These are phyloP conservation scores for Hordeum vulgare DNA, from an alignment of 176 grass and related monocot species.

Conservation along the genomic window MorexV3_pseudomolecules_assembly NC_058524.1:435295632-435296131, in stretches of 20 bases:
- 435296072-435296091: slow-evolving; percentile 34
- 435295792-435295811: not conserved
- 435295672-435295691: not conserved
- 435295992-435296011: slow-evolving; percentile 13
- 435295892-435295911: slow-evolving; percentile 10
- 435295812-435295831: not conserved
- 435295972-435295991: slow-evolving; percentile 28
- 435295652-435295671: not conserved
- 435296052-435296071: slow-evolving; percentile 37
- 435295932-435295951: slow-evolving; percentile 13
- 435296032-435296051: slow-evolving; percentile 27
- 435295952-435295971: not conserved
- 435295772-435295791: not conserved
- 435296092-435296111: slow-evolving; percentile 37
- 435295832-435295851: not conserved
- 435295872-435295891: not conserved
- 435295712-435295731: not conserved
- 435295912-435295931: not conserved
- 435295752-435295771: slow-evolving; percentile 27
- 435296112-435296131: slow-evolving; percentile 23
- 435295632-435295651: not conserved
- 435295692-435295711: not conserved
- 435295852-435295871: not conserved
- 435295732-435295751: slow-evolving; percentile 18
- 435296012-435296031: slow-evolving; percentile 33